Evolutionary conservation across 148 eudicot genomes (phyloP).

Genomic region (Hydrangea macrophylla): DNA sequence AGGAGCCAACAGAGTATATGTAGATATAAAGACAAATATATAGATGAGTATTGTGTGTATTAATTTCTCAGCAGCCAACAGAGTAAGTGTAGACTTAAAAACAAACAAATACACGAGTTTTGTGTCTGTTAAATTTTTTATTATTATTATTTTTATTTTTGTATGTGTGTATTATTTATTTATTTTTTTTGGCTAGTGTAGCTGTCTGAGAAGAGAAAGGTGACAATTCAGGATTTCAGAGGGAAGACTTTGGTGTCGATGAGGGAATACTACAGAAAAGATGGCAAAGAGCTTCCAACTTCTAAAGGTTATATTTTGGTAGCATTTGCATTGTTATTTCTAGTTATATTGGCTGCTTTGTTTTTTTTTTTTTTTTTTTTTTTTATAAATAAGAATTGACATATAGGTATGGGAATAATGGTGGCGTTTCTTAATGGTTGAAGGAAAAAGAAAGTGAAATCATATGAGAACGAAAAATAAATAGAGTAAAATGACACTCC

Average conservation of each 20-base stretch:
- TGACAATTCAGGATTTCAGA: constrained; percentile 73
- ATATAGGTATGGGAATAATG: not conserved
- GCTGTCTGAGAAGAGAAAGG: constrained; percentile 77
- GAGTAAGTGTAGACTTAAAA: too few species aligned
- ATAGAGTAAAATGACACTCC: too few species aligned
- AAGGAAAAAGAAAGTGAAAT: not conserved
- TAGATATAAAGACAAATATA: too few species aligned
- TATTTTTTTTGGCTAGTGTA: constrained; percentile 29
- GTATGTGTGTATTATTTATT: not conserved
- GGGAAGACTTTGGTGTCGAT: constrained; percentile 88
- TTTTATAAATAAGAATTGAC: too few species aligned
- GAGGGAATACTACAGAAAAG: constrained; percentile 79
- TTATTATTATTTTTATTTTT: too few species aligned
- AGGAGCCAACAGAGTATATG: not conserved
- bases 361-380: too few species aligned
- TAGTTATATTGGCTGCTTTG: not conserved
- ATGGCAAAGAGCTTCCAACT: constrained; percentile 80
- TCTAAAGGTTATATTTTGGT: constrained; percentile 58
- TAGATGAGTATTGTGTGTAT: too few species aligned
- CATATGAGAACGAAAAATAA: not conserved
- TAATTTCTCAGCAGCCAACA: not conserved
- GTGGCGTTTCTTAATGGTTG: not conserved
- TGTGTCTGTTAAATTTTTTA: too few species aligned
- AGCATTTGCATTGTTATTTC: not conserved
- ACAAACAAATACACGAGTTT: too few species aligned